These are phyloP conservation scores for Bryoglossum gracile DNA, from an alignment of 495 filamentous ascomycete species.

Conservation along the genomic window DNA sequence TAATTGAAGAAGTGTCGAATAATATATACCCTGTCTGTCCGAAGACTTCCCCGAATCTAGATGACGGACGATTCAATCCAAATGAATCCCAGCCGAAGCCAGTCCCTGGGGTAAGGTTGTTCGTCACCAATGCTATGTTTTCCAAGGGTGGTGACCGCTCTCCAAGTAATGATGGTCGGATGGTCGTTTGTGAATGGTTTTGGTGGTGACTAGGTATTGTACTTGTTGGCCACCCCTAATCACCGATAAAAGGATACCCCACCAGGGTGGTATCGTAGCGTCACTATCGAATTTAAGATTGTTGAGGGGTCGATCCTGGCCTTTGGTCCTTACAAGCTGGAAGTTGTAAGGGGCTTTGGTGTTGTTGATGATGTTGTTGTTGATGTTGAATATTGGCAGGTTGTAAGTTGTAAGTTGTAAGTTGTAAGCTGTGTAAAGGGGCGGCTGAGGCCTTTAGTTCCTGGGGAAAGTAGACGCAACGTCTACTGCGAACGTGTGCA, in stretches of 20 bases:
- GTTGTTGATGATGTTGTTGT: no score
- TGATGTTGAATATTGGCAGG: no score
- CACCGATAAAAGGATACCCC: constrained; percentile 4
- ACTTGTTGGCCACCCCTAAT: background rate
- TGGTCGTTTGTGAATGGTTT: background rate
- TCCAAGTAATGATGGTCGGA: background rate
- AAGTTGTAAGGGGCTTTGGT: no score
- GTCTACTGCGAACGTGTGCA: background rate
- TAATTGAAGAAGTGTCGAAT: no score
- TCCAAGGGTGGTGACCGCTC: constrained; percentile 1
- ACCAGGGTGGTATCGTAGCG: constrained; percentile 4
- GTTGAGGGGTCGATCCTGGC: no score
- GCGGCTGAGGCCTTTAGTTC: no score
- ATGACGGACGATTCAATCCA: no score
- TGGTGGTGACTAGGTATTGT: background rate
- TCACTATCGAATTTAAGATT: constrained; percentile 6
- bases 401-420: no score
- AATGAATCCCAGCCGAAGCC: background rate
- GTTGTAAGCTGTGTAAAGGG: no score
- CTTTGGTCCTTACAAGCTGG: no score
- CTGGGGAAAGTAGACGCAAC: background rate
- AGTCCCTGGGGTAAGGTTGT: background rate
- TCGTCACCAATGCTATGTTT: background rate
- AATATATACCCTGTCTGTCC: no score
- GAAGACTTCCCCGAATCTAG: no score